Evolutionary conservation across 352 stramenopile species (phyloP), one percentile per base, ranked within the genome.

Genomic region (Phytopythium helicoides): DNA sequence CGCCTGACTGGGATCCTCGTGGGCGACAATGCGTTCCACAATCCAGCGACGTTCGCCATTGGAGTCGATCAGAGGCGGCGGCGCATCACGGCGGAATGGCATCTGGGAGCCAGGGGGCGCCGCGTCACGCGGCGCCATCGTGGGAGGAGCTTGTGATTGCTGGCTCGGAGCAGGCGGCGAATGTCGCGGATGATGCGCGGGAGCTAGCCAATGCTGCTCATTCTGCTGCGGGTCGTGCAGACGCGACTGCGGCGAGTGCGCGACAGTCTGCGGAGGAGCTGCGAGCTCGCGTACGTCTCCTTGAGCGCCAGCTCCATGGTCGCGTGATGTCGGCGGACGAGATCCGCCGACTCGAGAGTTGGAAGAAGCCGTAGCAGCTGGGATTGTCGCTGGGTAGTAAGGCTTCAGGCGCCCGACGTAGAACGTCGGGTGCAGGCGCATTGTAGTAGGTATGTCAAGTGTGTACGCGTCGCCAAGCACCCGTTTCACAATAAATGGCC

Each of bases 351-450:
- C n/a, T n/a, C n/a, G n/a, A n/a, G n/a, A n/a, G n/a, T n/a, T n/a
- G n/a, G n/a, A n/a, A n/a, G n/a, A n/a, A n/a, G 12, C 38, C 18
- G 15, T 19, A 45, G 38, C 38, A 14, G 16, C 35, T 33, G 33
- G 54, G 16, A 41, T 47, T 2, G 4, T 11, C 19, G 39, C 38
- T 15, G 41, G 48, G 8, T 45, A 10, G 49, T 75, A 71, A 3
- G 35, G 11, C 25, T 64, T 67, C 16, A 63, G 54, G 9, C 57
- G 56, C 6, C 61, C 54, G 47, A 75, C 51, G 47, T 71, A 71
- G 38, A 71, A 68, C 36, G 56, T 73, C 44, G 60, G 56, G 47
- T 73, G 56, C 2, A 68, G 47, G 0, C 25, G 37, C 48, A 64
- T 66, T 3, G 38, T 7, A n/a, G 47, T 47, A 18, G 54, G 47